These are phyloP conservation scores for Xylariaceae sp. DNA, from an alignment of 2,329 filamentous ascomycete genomes.

Conservation along the genomic window DNA sequence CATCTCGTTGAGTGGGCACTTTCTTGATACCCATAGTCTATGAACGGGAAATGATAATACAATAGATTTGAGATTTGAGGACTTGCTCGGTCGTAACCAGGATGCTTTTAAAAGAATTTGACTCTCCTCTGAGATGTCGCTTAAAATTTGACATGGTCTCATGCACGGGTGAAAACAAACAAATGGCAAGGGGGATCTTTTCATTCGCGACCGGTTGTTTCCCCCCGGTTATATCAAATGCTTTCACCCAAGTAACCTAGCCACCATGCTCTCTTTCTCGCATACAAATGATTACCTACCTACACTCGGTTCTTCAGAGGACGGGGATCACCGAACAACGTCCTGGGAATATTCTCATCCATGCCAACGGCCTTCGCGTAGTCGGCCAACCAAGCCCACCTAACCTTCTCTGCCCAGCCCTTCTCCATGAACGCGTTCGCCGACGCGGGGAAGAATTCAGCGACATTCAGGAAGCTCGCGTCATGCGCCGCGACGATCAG, in stretches of 20 bases:
- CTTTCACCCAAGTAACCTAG: too few relatives aligned
- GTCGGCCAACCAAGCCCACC: constrained; percentile 48
- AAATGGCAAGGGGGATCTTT: too few relatives aligned
- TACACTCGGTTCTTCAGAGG: not conserved
- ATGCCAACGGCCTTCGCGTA: constrained; percentile 39
- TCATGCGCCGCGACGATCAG: constrained; percentile 23
- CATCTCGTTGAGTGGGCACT: not conserved
- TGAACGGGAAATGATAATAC: not conserved
- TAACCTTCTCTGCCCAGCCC: constrained; percentile 39
- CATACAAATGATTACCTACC: constrained; percentile 32
- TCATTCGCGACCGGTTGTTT: too few relatives aligned
- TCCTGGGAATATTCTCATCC: constrained; percentile 23
- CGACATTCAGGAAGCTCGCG: constrained; percentile 29
- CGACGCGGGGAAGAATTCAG: constrained; percentile 46
- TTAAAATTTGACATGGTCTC: not conserved
- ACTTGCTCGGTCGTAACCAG: not conserved
- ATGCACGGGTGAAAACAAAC: too few relatives aligned
- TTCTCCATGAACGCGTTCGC: constrained; percentile 43
- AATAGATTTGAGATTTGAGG: not conserved
- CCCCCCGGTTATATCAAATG: too few relatives aligned
- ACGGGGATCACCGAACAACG: constrained; percentile 17
- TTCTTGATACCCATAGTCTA: not conserved
- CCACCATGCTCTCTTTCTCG: too few relatives aligned
- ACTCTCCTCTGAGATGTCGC: not conserved
- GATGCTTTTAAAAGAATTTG: too few relatives aligned